Percentiles rank a stretch among this genome's conserved stretches.
Evolutionary conservation across 169 alveolate species (phyloP).

Genomic region (Plasmodium malariae): DNA sequence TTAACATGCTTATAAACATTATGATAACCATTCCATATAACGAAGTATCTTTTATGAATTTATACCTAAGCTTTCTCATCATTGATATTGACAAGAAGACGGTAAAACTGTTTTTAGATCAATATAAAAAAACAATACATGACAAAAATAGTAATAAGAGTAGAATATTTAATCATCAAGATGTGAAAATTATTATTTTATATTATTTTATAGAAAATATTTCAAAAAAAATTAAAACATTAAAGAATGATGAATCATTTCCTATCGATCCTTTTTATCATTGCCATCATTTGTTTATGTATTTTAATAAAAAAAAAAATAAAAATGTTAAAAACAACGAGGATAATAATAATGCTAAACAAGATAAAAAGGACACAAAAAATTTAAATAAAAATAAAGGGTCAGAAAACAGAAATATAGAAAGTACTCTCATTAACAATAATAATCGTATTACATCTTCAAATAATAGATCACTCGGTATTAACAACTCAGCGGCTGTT

Average conservation of each 20-base stretch:
- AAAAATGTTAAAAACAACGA: conserved; percentile 40
- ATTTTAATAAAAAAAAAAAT: conserved; percentile 56
- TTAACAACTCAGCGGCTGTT: not conserved
- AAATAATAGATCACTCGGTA: not conserved
- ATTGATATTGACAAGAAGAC: conserved; percentile 63
- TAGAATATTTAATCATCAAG: conserved; percentile 75
- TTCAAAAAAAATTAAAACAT: conserved; percentile 69
- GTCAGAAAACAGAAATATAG: not conserved
- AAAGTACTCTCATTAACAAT: not conserved
- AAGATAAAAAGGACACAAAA: conserved; percentile 6
- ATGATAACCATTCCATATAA: conserved; percentile 74
- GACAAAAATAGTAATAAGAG: conserved; percentile 77
- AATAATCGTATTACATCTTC: conserved; percentile 1
- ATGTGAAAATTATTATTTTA: conserved; percentile 71
- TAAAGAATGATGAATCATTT: conserved; percentile 64
- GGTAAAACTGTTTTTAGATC: conserved; percentile 61
- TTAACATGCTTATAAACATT: conserved; percentile 65
- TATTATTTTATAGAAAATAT: conserved; percentile 73
- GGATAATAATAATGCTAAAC: not conserved
- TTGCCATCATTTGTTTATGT: conserved; percentile 70
- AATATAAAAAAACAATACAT: conserved; percentile 73
- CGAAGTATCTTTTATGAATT: conserved; percentile 46
- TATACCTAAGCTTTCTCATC: conserved; percentile 55
- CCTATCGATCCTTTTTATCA: conserved; percentile 65
- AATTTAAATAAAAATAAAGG: conserved; percentile 14